These are phyloP conservation scores for Leccinum pellstonianum DNA, from an alignment of 768 basidiomycete species.

Conservation along the genomic window DNA sequence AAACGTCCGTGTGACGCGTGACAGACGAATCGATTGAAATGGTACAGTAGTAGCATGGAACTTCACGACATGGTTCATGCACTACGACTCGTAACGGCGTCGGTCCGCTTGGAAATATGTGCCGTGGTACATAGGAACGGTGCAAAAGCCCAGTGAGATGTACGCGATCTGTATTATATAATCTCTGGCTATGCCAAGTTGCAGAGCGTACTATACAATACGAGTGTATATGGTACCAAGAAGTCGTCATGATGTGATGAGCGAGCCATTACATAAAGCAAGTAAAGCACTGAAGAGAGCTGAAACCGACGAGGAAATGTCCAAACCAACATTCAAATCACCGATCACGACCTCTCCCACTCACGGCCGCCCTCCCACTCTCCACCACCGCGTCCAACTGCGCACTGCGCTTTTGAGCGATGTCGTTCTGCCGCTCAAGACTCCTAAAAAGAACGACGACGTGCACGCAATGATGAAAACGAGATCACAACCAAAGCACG, in stretches of 20 bases:
- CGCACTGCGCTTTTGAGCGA: slow-evolving; percentile 69
- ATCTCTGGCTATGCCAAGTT: no score
- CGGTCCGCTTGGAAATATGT: no score
- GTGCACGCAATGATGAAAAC: neutral
- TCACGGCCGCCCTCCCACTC: slow-evolving; percentile 13
- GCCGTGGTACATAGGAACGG: no score
- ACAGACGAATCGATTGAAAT: no score
- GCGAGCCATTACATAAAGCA: slow-evolving; percentile 14
- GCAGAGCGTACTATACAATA: slow-evolving; percentile 5
- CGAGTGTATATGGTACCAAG: slow-evolving; percentile 16
- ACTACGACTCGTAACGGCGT: no score
- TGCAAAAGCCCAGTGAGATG: no score
- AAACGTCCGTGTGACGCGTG: no score
- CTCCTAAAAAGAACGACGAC: slow-evolving; percentile 43
- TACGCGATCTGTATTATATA: no score
- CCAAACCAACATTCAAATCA: slow-evolving; percentile 6
- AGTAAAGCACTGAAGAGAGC: slow-evolving; percentile 1
- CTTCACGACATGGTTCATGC: no score
- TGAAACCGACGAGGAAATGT: neutral
- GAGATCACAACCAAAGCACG: slow-evolving; percentile 6
- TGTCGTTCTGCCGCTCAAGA: slow-evolving; percentile 72
- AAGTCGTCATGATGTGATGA: slow-evolving; percentile 2
- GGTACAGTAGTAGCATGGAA: no score
- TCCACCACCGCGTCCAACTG: slow-evolving; percentile 37
- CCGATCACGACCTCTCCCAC: slow-evolving; percentile 21